Base-by-base conservation (phyloP, 495 filamentous ascomycete species). In the Schizothecium vesticola region DNA sequence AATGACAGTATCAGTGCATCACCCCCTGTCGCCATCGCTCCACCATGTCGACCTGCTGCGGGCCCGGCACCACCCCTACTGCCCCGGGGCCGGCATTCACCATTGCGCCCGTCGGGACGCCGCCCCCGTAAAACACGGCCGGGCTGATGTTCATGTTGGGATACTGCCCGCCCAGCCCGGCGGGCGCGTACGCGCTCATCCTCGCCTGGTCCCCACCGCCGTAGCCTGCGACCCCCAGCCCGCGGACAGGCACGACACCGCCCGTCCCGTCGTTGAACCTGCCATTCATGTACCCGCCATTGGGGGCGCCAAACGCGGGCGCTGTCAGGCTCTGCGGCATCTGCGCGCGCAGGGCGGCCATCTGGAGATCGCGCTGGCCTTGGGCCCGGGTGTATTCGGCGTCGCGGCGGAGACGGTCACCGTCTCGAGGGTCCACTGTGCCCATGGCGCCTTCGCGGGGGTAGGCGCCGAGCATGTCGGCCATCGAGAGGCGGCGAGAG, bases 11-110 rank as follows among this genome's bases (percentile, higher is more conserved):
- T 61, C 22, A 86, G 69, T 85, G 84, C 83, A 85, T 83, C 62
- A 97, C 86, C 71, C 92, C 91, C 79, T 92, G 88, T 73, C 94
- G 86, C 94, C 94, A 98, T 67, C 90, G 86, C 79, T 98, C 93
- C 72, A 98, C 93, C 80, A 91, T 86, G 64, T 91, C 70, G 4
- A 91, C 73, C 87, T 65, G 58, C 33, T 84, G 74, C 91, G 90
- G 33, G 79, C 82, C n/a, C 83, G 80, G 55, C 69, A 59, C 67
- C 31, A 69, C 76, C 24, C 74, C 64, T 61, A 77, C 79, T 71
- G 79, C 75, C 25, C 74, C 76, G 69, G 72, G 70, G 19, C 21
- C 64, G 23, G 69, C 25, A 51, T 51, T 51, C 43, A 51, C 43
- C 43, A 51, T 51, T 4, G 43, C 43, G 1, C 43, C 43, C 5